These are phyloP conservation scores for Seminavis robusta DNA, from an alignment of 108 stramenopile species.

Conservation along the genomic window DNA sequence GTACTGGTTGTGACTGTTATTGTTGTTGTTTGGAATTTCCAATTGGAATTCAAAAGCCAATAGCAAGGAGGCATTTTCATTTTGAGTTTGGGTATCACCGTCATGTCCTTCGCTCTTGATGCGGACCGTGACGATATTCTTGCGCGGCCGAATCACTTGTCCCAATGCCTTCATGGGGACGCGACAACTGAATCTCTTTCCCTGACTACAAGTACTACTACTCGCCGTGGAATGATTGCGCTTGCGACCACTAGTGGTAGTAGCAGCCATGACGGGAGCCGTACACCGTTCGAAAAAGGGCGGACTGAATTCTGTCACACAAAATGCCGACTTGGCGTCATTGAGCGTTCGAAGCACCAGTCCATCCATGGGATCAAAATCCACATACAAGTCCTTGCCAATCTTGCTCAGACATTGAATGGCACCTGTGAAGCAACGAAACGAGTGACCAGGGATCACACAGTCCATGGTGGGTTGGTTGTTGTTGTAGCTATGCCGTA, in stretches of 20 bases:
- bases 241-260: slow-evolving; percentile 4
- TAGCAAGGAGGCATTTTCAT: slow-evolving; percentile 35
- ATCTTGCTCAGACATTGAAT: slow-evolving; percentile 62
- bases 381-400: slow-evolving; percentile 74
- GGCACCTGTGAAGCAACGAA: slow-evolving; percentile 68
- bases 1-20: slow-evolving; percentile 2
- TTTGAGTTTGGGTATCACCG: not conserved
- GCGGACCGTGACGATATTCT: slow-evolving; percentile 56
- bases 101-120: slow-evolving; percentile 30
- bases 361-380: slow-evolving; percentile 80
- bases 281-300: slow-evolving; percentile 48
- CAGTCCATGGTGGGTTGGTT: slow-evolving; percentile 82
- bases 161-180: slow-evolving; percentile 64
- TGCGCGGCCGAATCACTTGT: slow-evolving; percentile 61
- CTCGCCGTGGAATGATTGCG: not conserved
- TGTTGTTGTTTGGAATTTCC: slow-evolving; percentile 12
- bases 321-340: slow-evolving; percentile 81
- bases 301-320: slow-evolving; percentile 61
- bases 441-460: slow-evolving; percentile 60
- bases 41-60: slow-evolving; percentile 68
- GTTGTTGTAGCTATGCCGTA: no score
- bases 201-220: slow-evolving; percentile 1
- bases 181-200: slow-evolving; percentile 54
- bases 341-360: slow-evolving; percentile 63
- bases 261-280: slow-evolving; percentile 6